phyloP scores from a whole-genome alignment of 1,139 yeast genomes.

The Zygotorulaspora mrakii region DNA sequence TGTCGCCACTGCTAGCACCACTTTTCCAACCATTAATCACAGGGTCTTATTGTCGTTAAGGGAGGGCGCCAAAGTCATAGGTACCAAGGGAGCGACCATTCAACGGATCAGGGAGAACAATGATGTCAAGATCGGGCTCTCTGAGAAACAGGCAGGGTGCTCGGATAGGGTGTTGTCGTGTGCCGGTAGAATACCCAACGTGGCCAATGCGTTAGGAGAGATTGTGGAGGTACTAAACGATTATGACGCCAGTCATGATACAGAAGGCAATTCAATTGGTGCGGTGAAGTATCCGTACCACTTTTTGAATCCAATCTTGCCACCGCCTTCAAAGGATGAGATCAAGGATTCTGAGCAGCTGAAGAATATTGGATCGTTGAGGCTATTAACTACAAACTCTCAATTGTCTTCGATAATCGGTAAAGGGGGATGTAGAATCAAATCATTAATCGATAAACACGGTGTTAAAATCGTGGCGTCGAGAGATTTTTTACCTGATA shows the following conservation, averaged over 20 bases:
- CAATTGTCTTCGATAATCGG: constrained; percentile 94
- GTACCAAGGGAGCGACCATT: constrained; percentile 79
- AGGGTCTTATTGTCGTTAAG: constrained; percentile 77
- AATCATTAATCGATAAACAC: constrained; percentile 67
- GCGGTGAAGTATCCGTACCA: constrained; percentile 30
- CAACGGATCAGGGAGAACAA: constrained; percentile 74
- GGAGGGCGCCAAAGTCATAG: constrained; percentile 90
- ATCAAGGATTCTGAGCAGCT: constrained; percentile 23
- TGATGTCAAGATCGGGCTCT: constrained; percentile 83
- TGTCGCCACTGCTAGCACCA: constrained; percentile 6
- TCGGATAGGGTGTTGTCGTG: constrained; percentile 82
- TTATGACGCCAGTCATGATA: constrained; percentile 14
- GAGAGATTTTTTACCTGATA: constrained; percentile 76
- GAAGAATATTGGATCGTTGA: constrained; percentile 40
- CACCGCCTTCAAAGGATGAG: constrained; percentile 32
- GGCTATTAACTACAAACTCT: constrained; percentile 76
- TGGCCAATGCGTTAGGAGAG: constrained; percentile 67
- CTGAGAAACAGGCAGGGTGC: constrained; percentile 76
- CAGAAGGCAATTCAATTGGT: constrained; percentile 8
- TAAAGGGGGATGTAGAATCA: constrained; percentile 76
- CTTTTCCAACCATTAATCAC: constrained; percentile 23
- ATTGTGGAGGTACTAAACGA: constrained; percentile 59
- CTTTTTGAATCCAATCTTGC: constrained; percentile 35
- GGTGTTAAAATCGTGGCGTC: constrained; percentile 84
- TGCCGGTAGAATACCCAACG: constrained; percentile 71